A percentile compares a stretch with the other conserved stretches of the same genome.
Conservation (phyloP, 2,329 filamentous ascomycete genomes). For the Colletotrichum sojae region DNA sequence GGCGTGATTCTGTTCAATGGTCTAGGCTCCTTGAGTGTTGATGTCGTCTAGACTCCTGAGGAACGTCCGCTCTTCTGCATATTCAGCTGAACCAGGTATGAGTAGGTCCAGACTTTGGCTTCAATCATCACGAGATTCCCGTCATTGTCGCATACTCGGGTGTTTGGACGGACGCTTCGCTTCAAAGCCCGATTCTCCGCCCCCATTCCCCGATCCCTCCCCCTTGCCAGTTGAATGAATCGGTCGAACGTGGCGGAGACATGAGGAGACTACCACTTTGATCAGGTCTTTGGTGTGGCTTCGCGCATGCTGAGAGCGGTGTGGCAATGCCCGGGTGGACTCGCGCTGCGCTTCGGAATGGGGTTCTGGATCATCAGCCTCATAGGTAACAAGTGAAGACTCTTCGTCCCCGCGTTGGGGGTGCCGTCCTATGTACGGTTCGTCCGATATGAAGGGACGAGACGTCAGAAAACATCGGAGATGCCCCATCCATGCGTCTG, state of each 20-base stretch:
- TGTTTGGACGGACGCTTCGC: too few species aligned
- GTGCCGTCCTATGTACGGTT: not conserved
- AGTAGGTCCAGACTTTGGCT: not conserved
- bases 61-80: constrained; percentile 12
- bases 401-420: not conserved
- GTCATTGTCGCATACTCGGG: too few species aligned
- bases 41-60: not conserved
- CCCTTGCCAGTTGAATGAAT: too few species aligned
- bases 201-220: too few species aligned
- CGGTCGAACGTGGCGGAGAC: too few species aligned
- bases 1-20: not conserved
- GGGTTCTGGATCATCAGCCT: not conserved
- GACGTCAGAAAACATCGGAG: not conserved
- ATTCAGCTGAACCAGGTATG: not conserved
- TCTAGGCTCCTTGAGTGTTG: not conserved
- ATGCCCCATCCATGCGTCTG: not conserved
- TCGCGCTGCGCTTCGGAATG: not conserved
- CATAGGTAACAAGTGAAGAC: not conserved
- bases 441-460: not conserved
- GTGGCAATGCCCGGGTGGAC: too few species aligned
- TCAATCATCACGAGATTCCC: not conserved
- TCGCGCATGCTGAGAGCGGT: too few species aligned
- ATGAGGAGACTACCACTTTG: too few species aligned
- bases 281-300: too few species aligned
- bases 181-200: too few species aligned